Conservation (phyloP, 2,329 filamentous ascomycete genomes). For the Arthrocladium fulminans region DNA sequence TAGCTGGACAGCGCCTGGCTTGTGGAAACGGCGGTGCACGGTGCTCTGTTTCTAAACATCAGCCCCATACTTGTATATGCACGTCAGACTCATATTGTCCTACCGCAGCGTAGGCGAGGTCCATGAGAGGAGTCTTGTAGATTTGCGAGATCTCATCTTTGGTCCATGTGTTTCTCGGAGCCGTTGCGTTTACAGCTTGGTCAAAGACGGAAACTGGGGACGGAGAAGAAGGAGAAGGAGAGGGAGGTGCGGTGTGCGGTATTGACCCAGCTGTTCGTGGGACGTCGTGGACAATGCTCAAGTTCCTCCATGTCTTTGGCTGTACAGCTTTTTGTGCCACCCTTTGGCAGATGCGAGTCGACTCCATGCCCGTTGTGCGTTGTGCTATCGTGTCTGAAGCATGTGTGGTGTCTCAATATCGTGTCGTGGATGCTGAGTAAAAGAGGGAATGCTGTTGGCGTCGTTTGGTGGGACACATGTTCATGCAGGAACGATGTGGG, state of each 20-base stretch:
- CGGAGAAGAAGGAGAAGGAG: conserved; percentile 15
- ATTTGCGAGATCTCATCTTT: conserved; percentile 71
- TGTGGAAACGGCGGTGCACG: conserved; percentile 77
- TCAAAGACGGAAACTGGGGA: conserved; percentile 26
- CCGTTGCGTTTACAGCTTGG: conserved; percentile 50
- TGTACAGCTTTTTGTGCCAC: conserved; percentile 15
- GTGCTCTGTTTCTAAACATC: conserved; percentile 48
- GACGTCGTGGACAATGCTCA: conserved; percentile 23
- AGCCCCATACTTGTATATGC: conserved; percentile 5
- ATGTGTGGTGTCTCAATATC: background rate
- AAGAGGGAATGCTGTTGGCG: too few species aligned
- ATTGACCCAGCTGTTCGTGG: conserved; percentile 16
- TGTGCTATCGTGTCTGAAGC: background rate
- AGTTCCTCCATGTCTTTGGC: conserved; percentile 13
- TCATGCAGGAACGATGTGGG: background rate
- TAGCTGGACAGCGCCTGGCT: conserved; percentile 75
- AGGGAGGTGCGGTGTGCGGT: conserved; percentile 9
- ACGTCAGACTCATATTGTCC: conserved; percentile 25
- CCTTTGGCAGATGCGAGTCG: conserved; percentile 9
- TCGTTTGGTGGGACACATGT: background rate
- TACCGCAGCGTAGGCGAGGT: conserved; percentile 67
- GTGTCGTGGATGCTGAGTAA: too few species aligned
- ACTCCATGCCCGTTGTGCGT: conserved; percentile 1
- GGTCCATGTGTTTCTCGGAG: conserved; percentile 66
- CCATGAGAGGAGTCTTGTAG: conserved; percentile 72